These are phyloP conservation scores for Aureobasidium sp. DNA, from an alignment of 2,329 filamentous ascomycete genomes.

Conservation along the genomic window DNA sequence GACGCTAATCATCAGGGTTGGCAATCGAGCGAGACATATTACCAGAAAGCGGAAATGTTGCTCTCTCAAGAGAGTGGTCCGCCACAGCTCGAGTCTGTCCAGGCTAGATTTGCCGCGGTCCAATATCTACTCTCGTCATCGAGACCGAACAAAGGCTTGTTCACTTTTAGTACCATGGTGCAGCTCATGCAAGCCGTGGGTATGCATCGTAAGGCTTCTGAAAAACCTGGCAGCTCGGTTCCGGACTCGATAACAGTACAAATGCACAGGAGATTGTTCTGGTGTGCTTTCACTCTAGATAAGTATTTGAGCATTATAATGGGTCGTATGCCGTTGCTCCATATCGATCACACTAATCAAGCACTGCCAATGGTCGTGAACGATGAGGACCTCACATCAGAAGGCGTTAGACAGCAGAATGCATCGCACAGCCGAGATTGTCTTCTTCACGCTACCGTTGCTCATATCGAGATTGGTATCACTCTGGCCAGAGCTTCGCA, in stretches of 20 bases:
- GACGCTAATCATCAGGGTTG: slow-evolving; percentile 17
- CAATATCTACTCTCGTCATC: slow-evolving; percentile 34
- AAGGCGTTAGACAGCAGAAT: slow-evolving; percentile 22
- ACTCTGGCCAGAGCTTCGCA: slow-evolving; percentile 25
- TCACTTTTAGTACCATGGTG: slow-evolving; percentile 30
- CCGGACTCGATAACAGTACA: slow-evolving; percentile 23
- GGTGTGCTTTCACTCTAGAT: slow-evolving; percentile 34
- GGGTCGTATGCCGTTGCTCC: slow-evolving; percentile 31
- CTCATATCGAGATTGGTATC: slow-evolving; percentile 25
- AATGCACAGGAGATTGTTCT: slow-evolving; percentile 32
- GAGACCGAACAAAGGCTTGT: slow-evolving; percentile 33
- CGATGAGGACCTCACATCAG: slow-evolving; percentile 24
- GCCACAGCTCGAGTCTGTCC: slow-evolving; percentile 29
- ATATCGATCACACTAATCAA: slow-evolving; percentile 30
- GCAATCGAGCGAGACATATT: slow-evolving; percentile 25
- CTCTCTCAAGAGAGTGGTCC: slow-evolving; percentile 23
- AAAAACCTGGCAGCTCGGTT: slow-evolving; percentile 16
- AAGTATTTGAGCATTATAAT: slow-evolving; percentile 34
- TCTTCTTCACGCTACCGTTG: slow-evolving; percentile 26
- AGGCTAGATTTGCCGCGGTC: slow-evolving; percentile 35
- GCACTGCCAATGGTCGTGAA: slow-evolving; percentile 24
- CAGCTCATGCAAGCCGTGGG: slow-evolving; percentile 33
- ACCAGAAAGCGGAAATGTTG: slow-evolving; percentile 21
- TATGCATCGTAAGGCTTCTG: slow-evolving; percentile 25
- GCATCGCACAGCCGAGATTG: slow-evolving; percentile 27